Evolutionary conservation across 352 stramenopile species (phyloP).

Genomic region (Thalassiosira mediterranea): DNA sequence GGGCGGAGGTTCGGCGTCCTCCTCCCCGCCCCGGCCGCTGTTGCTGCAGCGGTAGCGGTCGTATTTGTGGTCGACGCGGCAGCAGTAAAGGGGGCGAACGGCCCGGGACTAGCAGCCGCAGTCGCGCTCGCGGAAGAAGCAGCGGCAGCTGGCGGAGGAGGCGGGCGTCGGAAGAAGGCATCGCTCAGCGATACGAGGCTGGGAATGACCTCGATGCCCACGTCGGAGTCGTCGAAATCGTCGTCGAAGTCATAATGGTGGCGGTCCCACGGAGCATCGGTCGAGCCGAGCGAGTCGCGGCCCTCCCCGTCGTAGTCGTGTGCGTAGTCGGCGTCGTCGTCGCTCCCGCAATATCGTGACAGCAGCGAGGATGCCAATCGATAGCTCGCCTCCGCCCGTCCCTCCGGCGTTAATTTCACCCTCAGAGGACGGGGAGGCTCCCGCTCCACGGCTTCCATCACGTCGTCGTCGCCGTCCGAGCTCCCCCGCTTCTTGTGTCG

Average conservation of each 20-base stretch:
- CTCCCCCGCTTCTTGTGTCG: not conserved
- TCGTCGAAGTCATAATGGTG: too few relatives aligned
- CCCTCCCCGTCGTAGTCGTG: too few relatives aligned
- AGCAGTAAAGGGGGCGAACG: too few relatives aligned
- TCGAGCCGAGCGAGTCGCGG: too few relatives aligned
- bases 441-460: not conserved
- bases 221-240: not conserved
- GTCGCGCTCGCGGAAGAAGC: too few relatives aligned
- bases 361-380: constrained; percentile 3
- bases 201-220: constrained; percentile 14
- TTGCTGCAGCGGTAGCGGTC: not conserved
- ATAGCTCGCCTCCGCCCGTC: constrained; percentile 22
- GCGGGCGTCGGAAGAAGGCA: constrained; percentile 36
- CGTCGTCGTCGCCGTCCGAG: not conserved
- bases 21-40: not conserved
- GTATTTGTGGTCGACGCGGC: not conserved
- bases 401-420: constrained; percentile 4
- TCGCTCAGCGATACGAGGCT: constrained; percentile 32
- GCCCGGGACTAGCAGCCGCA: too few relatives aligned
- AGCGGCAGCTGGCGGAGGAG: too few relatives aligned
- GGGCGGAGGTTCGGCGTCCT: not conserved
- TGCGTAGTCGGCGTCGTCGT: not conserved
- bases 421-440: not conserved
- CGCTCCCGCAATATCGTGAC: not conserved
- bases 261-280: too few relatives aligned